Evolutionary conservation across 2,329 filamentous ascomycete species (phyloP), one percentile per base, ranked within the genome.

Genomic region (Sclerotinia nivalis): DNA sequence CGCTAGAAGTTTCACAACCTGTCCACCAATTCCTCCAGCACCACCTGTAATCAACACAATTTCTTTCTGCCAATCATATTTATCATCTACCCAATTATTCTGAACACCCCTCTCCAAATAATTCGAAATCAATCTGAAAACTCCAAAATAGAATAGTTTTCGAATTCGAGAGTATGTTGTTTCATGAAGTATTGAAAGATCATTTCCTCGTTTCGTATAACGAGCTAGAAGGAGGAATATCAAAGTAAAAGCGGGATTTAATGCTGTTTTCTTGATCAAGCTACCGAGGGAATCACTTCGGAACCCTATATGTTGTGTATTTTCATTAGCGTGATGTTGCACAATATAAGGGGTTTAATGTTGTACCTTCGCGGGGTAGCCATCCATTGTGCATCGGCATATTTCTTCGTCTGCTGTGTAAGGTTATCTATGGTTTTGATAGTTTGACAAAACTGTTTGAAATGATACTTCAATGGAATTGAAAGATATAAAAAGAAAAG

Each of bases 1-100:
- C 0, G 87, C 88, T n/a, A 96, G 82, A 67, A 89, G 78, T 73
- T 84, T 83, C 20, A 91, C 90, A 4, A 93, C 84, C 50, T 85
- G 81, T 28, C 85, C 87, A 20, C 92, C 92, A 75, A 95, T 93
- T 0, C 92, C 92, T 69, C 87, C 87, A 55, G 89, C 88, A 10
- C 92, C 92, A 10, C 92, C 91, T 0, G 92, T 94, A 28, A 94
- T 84, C 56, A 93, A 82, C 3, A 92, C 88, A 65, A 93, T 84
- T 80, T 93, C 91, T 66, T 84, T 85, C 31, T 83, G 80, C 89
- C 91, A 93, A 70, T 88, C 84, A 79, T 89, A 91, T 54, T 77
- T 80, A 75, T 88, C 87, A 15, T 74, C 77, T 1, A 77, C 81
- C 82, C 84, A 87, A 76, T 84, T 85, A 77, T 85, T 83, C 69